These are phyloP conservation scores for Candida nemodendra DNA, from an alignment of 805 yeast genomes.

Conservation along the genomic window DNA sequence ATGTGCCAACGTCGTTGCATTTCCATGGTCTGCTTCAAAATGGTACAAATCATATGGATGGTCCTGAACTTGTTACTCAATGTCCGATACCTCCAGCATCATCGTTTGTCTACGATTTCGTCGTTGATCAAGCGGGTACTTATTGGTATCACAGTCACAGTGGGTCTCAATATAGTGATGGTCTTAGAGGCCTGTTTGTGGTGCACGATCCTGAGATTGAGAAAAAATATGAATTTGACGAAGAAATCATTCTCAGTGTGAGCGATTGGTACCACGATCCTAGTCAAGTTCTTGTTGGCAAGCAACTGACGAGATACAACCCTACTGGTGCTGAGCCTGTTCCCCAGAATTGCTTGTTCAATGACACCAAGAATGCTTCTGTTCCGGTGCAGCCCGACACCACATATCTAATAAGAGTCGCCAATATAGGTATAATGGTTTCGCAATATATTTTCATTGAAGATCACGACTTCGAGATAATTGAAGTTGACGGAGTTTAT, in stretches of 20 bases:
- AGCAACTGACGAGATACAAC: slow-evolving; percentile 61
- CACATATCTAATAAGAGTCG: slow-evolving; percentile 63
- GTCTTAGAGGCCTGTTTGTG: slow-evolving; percentile 66
- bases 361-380: slow-evolving; percentile 59
- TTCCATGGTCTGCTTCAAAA: slow-evolving; percentile 77
- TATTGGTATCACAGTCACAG: slow-evolving; percentile 84
- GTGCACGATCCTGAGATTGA: slow-evolving; percentile 52
- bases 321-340: slow-evolving; percentile 88
- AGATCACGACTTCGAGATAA: slow-evolving; percentile 67
- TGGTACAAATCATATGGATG: slow-evolving; percentile 66
- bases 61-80: slow-evolving; percentile 76
- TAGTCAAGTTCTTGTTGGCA: slow-evolving; percentile 43
- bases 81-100: slow-evolving; percentile 75
- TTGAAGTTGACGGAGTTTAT: slow-evolving; percentile 73
- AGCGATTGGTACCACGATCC: slow-evolving; percentile 65
- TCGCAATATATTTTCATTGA: slow-evolving; percentile 69
- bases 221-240: slow-evolving; percentile 58
- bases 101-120: slow-evolving; percentile 66
- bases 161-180: slow-evolving; percentile 78
- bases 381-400: slow-evolving; percentile 56
- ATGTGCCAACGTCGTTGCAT: slow-evolving; percentile 60
- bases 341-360: slow-evolving; percentile 64
- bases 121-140: slow-evolving; percentile 72
- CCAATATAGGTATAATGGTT: slow-evolving; percentile 69
- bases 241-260: slow-evolving; percentile 55